Base-by-base conservation (phyloP, 73 alveolate species). In the Paramecium bursaria region DNA sequence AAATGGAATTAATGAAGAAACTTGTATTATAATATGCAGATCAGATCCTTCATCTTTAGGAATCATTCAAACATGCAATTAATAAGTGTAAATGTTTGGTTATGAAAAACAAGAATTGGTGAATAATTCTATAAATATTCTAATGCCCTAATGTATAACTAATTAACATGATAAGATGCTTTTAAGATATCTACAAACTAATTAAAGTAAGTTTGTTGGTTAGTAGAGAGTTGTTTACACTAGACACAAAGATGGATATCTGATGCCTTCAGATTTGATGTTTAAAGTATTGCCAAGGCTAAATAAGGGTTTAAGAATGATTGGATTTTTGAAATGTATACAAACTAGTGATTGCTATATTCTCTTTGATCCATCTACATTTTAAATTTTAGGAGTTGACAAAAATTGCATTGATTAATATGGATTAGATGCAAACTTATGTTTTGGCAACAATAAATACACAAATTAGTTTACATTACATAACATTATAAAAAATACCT, bases 1-100 rank as follows among this genome's bases (percentile, higher is more conserved):
- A 57, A 39, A 14, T 50, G 91, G 91, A 6, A 87, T 46, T 33
- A 85, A 74, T 22, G 67, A 61, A 3, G 44, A 85, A 30, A 49
- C 91, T n/a, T 61, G 87, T 48, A 85, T 85, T 0, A 73, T 85
- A 25, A 85, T 77, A 33, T 54, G 75, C 47, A 67, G 87, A 9
- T 87, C 67, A 1, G 48, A 85, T n/a, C 53, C 67, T 27, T 49
- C 35, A 13, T 53, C 61, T 44, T 33, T 85, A 30, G 91, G 91
- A 14, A 47, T 42, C 11, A 73, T 85, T 15, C 29, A 55, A 13
- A 73, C 15, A 33, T 54, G 73, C 19, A 54, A 82, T 55, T 29
- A 60, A 50, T 29, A 55, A 53, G 54, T 50, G 3, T 46, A 55
- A 30, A 19, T 85, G 4, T 27, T 85, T 9, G 73, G 85, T 42